These are phyloP conservation scores for Phaeosphaeria sp. DNA, from an alignment of 2,329 filamentous ascomycete genomes.

Conservation along the genomic window DNA sequence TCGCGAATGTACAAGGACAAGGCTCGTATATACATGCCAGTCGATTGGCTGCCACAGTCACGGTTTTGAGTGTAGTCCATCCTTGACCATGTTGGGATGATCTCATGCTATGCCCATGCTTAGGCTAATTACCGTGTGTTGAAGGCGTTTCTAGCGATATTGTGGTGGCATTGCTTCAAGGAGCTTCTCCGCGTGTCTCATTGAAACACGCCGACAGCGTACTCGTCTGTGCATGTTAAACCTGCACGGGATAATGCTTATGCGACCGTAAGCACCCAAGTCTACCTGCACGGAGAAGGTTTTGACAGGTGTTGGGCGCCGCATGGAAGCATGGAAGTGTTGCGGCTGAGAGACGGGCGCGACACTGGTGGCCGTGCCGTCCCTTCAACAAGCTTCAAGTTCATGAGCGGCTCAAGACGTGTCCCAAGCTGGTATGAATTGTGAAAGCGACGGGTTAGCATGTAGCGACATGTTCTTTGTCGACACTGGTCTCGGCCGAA, in stretches of 20 bases:
- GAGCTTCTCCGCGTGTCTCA: background rate
- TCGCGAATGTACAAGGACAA: background rate
- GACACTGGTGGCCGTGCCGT: background rate
- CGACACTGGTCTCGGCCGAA: background rate
- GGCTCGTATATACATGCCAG: background rate
- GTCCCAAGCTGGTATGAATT: no score
- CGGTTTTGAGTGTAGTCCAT: background rate
- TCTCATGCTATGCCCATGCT: conserved; percentile 4
- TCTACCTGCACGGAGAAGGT: background rate
- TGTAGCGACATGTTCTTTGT: background rate
- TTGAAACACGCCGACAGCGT: background rate
- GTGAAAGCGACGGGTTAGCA: background rate
- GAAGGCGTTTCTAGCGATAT: conserved; percentile 11
- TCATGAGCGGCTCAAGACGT: no score
- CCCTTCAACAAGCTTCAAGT: no score
- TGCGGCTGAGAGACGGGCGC: background rate
- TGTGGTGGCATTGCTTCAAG: conserved; percentile 17
- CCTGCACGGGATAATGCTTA: background rate
- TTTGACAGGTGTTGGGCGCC: background rate
- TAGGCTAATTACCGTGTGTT: conserved; percentile 10
- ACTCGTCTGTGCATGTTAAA: background rate
- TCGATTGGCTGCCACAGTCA: conserved; percentile 6
- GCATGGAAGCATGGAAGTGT: background rate
- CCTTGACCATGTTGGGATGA: background rate
- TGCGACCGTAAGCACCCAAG: background rate